Conservation (phyloP, 192 early-diverging fungal genomes). For the Anaeromyces robustus region DNA sequence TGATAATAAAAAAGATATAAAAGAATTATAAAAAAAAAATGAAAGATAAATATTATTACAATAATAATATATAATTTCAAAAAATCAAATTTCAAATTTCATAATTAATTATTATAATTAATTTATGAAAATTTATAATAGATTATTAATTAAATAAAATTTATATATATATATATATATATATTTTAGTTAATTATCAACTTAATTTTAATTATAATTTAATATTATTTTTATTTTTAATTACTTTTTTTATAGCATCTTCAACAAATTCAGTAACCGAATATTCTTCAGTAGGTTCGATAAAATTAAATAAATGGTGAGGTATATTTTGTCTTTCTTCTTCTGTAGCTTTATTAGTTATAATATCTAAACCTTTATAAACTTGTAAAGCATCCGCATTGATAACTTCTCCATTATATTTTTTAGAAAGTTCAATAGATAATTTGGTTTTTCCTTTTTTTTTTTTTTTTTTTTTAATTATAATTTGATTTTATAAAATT, state of each 20-base stretch:
- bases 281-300: conserved; percentile 57
- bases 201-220: neutral
- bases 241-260: conserved; percentile 55
- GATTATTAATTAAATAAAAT: no score
- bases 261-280: conserved; percentile 67
- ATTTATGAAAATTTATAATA: no score
- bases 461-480: conserved; percentile 43
- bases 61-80: no score
- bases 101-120: no score
- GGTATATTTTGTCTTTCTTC: conserved; percentile 48
- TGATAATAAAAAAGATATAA: no score
- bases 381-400: conserved; percentile 96
- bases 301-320: conserved; percentile 77
- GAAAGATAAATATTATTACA: no score
- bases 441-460: conserved; percentile 92
- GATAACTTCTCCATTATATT: conserved; percentile 72
- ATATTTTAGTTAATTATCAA: no score
- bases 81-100: no score
- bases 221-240: neutral
- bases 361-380: conserved; percentile 77
- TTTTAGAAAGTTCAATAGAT: conserved; percentile 69
- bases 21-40: no score
- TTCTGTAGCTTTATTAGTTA: conserved; percentile 81
- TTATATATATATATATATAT: no score
- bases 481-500: neutral